Evolutionary conservation across 2,329 filamentous ascomycete species (phyloP).

Genomic region (Penicillium sclerotiorum): DNA sequence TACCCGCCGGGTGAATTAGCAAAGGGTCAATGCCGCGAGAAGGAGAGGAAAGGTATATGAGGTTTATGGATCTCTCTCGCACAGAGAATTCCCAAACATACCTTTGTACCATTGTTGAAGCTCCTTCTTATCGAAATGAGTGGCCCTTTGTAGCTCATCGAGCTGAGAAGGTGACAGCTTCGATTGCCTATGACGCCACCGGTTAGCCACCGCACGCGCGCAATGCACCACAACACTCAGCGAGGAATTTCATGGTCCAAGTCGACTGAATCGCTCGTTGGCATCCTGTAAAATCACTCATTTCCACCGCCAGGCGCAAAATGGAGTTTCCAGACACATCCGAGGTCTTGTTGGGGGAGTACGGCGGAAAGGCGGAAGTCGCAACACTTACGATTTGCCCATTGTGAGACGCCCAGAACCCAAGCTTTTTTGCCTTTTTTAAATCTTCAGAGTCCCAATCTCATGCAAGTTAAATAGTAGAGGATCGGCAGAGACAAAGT

Average conservation of each 20-base stretch:
- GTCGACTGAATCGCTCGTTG: too few species aligned
- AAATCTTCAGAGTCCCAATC: neutral
- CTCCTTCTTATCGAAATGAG: constrained; percentile 99
- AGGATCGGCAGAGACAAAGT: constrained; percentile 7
- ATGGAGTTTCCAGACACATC: constrained; percentile 3
- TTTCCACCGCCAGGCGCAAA: too few species aligned
- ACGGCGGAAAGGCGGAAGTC: neutral
- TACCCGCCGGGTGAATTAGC: constrained; percentile 18
- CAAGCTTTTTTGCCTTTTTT: neutral
- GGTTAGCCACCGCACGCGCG: neutral
- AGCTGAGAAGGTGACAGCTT: constrained; percentile 98
- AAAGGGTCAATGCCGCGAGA: too few species aligned
- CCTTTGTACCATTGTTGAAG: constrained; percentile 99
- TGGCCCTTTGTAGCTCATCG: constrained; percentile 90
- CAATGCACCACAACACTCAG: neutral
- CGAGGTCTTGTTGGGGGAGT: neutral
- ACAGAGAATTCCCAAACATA: too few species aligned
- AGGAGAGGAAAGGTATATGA: neutral
- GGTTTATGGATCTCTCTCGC: neutral
- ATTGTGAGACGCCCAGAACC: constrained; percentile 28
- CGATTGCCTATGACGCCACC: constrained; percentile 70
- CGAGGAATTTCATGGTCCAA: neutral
- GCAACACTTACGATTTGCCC: constrained; percentile 43
- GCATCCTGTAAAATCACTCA: too few species aligned
- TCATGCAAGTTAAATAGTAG: constrained; percentile 8